A percentile compares a stretch with the other conserved stretches of the same genome.
Conservation (phyloP, 2,329 filamentous ascomycete species). For the Monosporascus sp. region DNA sequence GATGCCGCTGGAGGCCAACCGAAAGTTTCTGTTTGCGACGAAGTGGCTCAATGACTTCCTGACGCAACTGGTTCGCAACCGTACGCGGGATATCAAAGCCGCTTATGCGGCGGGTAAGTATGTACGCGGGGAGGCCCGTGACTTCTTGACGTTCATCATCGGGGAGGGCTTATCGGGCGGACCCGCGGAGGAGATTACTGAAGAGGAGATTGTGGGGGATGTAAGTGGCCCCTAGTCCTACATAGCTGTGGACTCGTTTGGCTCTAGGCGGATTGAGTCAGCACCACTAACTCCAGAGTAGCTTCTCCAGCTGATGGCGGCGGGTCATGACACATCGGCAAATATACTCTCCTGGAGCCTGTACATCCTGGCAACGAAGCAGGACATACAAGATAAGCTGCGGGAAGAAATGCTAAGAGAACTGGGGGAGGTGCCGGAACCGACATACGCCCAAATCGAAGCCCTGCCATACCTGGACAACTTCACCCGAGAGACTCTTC, state of each 20-base stretch:
- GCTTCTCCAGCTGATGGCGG: conserved; percentile 31
- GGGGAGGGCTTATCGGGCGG: conserved; percentile 12
- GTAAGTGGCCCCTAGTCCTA: not conserved
- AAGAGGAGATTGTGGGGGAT: conserved; percentile 23
- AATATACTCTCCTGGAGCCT: conserved; percentile 28
- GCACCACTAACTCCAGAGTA: not conserved
- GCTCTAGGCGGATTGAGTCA: no score
- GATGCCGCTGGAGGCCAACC: conserved; percentile 7
- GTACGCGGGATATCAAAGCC: not conserved
- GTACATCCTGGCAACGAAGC: conserved; percentile 27
- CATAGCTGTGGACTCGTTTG: no score
- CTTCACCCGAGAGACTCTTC: conserved; percentile 34
- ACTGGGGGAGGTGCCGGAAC: conserved; percentile 18
- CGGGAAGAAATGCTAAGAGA: conserved; percentile 27
- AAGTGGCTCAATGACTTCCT: conserved; percentile 3
- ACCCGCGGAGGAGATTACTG: conserved; percentile 15
- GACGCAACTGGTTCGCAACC: conserved; percentile 3
- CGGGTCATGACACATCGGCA: conserved; percentile 34
- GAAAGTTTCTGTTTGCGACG: conserved; percentile 5
- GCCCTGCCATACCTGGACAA: conserved; percentile 29
- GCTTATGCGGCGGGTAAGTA: not conserved
- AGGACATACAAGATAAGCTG: conserved; percentile 26
- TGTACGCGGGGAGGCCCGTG: conserved; percentile 2
- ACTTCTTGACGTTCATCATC: conserved; percentile 9
- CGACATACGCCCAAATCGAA: conserved; percentile 22